phyloP scores from a whole-genome alignment of 345 rosid species.

The Conringia planisiliqua region DNA sequence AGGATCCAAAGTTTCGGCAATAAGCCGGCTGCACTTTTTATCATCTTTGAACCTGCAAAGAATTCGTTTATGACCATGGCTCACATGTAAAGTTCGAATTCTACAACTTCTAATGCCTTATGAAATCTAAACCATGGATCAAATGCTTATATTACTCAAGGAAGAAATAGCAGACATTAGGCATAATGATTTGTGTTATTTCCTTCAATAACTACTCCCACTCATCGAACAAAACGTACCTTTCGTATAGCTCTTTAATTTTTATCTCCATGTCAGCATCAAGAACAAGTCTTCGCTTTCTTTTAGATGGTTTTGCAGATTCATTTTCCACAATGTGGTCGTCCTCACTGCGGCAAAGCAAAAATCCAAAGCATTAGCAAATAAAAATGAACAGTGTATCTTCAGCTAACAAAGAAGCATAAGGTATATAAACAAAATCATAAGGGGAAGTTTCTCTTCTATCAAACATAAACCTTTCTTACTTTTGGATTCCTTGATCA shows the following conservation, averaged over 20 bases:
- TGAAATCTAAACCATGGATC: background rate
- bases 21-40: conserved; percentile 46
- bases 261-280: conserved; percentile 54
- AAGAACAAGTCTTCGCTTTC: conserved; percentile 63
- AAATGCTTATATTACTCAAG: background rate
- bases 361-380: conserved; percentile 10
- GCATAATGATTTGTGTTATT: background rate
- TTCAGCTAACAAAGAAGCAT: conserved; percentile 4
- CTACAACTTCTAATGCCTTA: conserved; percentile 2
- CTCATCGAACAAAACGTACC: conserved; percentile 41
- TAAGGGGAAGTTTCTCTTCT: background rate
- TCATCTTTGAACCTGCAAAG: conserved; percentile 69
- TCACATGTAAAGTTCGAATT: background rate
- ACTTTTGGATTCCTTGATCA: conserved; percentile 50
- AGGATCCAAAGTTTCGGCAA: conserved; percentile 70
- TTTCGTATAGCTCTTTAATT: conserved; percentile 65
- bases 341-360: conserved; percentile 42
- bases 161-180: background rate
- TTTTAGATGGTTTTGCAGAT: conserved; percentile 39
- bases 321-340: conserved; percentile 40
- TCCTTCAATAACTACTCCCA: background rate
- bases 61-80: conserved; percentile 8
- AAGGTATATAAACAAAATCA: background rate
- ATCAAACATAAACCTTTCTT: conserved; percentile 29
- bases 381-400: background rate